phyloP scores from a whole-genome alignment of 345 rosid genomes.

The Aegle marmelos region DNA sequence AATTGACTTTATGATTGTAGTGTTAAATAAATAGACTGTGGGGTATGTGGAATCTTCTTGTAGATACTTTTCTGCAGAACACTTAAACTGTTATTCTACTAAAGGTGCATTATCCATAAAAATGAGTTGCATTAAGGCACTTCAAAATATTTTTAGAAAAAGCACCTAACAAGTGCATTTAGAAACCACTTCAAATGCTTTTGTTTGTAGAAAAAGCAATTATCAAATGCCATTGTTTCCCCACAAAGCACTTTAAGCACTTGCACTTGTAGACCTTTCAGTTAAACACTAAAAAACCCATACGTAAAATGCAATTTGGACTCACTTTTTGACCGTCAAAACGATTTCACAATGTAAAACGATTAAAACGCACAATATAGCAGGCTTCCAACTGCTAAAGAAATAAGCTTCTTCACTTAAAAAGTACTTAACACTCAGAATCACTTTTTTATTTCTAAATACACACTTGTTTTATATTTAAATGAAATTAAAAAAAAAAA shows the following conservation, averaged over 20 bases:
- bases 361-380: not conserved
- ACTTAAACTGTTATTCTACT: not conserved
- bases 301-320: not conserved
- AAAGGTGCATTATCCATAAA: not conserved
- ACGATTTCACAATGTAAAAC: not conserved
- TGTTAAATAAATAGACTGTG: not conserved
- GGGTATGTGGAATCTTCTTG: not conserved
- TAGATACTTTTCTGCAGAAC: no score
- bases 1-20: no score
- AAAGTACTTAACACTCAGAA: not conserved
- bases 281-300: not conserved
- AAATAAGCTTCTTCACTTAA: not conserved
- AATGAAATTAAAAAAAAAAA: not conserved
- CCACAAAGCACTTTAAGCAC: not conserved
- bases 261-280: not conserved
- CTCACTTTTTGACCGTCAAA: not conserved
- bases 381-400: not conserved
- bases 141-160: not conserved
- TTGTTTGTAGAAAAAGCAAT: not conserved
- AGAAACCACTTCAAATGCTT: not conserved
- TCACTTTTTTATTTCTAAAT: slow-evolving; percentile 1
- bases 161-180: not conserved
- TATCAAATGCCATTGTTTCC: not conserved
- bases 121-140: not conserved
- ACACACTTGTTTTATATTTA: not conserved